Percentiles rank a stretch among this genome's conserved stretches.
Evolutionary conservation across 2,329 filamentous ascomycete genomes (phyloP).

Genomic region (Aspergillus novoparasiticus): DNA sequence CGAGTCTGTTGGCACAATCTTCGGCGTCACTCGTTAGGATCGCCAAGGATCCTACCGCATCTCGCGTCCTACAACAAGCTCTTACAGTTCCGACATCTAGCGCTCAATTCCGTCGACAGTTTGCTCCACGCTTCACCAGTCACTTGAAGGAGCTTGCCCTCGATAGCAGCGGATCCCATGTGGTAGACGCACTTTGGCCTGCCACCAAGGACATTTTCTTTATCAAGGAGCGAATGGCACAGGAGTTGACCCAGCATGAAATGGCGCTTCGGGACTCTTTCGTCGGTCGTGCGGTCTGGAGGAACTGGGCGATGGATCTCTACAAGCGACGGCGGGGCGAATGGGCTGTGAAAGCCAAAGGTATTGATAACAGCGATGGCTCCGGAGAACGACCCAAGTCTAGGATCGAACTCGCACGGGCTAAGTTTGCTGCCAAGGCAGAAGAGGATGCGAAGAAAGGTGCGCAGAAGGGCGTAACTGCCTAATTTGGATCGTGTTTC

Average conservation of each 20-base stretch:
- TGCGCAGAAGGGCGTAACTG: conserved; percentile 9
- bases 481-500: neutral
- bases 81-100: conserved; percentile 58
- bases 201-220: conserved; percentile 66
- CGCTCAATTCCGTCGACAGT: conserved; percentile 61
- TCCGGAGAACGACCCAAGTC: conserved; percentile 47
- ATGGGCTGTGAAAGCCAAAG: conserved; percentile 66
- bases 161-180: conserved; percentile 65
- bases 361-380: conserved; percentile 37
- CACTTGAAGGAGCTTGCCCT: conserved; percentile 63
- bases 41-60: conserved; percentile 62
- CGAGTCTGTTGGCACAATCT: conserved; percentile 65
- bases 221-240: conserved; percentile 68
- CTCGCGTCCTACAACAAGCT: conserved; percentile 66
- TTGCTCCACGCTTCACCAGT: conserved; percentile 65
- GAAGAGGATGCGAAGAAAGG: conserved; percentile 12
- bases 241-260: conserved; percentile 64
- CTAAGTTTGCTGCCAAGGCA: conserved; percentile 54
- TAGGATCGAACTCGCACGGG: conserved; percentile 60
- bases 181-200: conserved; percentile 67
- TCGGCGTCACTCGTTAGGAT: conserved; percentile 63
- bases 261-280: conserved; percentile 63
- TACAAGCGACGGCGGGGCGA: conserved; percentile 65
- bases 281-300: conserved; percentile 69
- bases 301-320: conserved; percentile 74